phyloP scores from a whole-genome alignment of 1,284 basidiomycete genomes.

The Rugosomyces carneus region DNA sequence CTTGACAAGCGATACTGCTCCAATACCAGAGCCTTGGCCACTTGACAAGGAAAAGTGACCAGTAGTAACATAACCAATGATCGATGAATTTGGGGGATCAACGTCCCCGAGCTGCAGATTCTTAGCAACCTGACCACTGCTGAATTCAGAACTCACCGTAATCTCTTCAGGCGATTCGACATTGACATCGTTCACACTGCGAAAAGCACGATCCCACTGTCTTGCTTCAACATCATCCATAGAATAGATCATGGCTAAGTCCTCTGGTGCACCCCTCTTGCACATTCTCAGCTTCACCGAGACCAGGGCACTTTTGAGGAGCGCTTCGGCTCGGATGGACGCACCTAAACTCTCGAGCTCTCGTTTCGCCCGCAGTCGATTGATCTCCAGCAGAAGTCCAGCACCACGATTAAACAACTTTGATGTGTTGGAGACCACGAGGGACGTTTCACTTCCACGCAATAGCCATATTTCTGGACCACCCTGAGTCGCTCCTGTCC shows the following conservation, averaged over 20 bases:
- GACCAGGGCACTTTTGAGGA: conserved; percentile 58
- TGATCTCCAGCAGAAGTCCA: conserved; percentile 48
- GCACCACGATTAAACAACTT: conserved; percentile 35
- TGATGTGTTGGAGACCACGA: conserved; percentile 39
- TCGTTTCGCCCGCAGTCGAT: conserved; percentile 53
- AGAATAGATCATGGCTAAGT: conserved; percentile 66
- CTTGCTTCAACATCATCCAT: conserved; percentile 45
- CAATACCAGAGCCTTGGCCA: conserved; percentile 72
- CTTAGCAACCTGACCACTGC: not conserved
- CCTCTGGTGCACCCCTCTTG: conserved; percentile 65
- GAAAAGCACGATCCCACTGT: conserved; percentile 35
- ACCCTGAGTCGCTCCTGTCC: conserved; percentile 10
- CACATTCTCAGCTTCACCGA: conserved; percentile 56
- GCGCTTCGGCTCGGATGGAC: conserved; percentile 29
- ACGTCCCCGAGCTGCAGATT: conserved; percentile 39
- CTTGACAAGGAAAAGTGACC: conserved; percentile 75
- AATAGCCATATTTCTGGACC: conserved; percentile 58
- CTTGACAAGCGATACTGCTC: conserved; percentile 52
- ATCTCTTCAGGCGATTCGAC: conserved; percentile 32
- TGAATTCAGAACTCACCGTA: conserved; percentile 26
- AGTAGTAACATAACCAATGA: conserved; percentile 78
- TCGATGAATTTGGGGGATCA: conserved; percentile 31
- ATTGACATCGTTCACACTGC: conserved; percentile 11
- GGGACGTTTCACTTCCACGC: conserved; percentile 42
- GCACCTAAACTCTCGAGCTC: conserved; percentile 34